Conservation (phyloP, 2,329 filamentous ascomycete genomes). For the Ilyonectria robusta region DNA sequence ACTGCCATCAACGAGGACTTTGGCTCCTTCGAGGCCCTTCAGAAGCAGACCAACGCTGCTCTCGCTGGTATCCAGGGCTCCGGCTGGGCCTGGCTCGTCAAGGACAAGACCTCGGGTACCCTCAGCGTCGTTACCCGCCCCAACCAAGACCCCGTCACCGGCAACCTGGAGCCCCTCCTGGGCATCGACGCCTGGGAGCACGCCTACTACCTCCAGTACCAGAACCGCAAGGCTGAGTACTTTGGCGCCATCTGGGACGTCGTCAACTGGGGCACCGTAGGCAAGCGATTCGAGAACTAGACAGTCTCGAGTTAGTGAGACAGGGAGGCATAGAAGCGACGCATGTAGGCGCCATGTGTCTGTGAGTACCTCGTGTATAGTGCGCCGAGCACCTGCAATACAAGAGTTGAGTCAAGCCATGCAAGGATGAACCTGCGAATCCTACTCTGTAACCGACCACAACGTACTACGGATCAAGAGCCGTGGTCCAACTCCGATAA, state of each 20-base stretch:
- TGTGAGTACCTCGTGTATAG: conserved; percentile 41
- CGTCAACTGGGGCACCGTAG: conserved; percentile 93
- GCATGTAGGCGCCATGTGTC: conserved; percentile 21
- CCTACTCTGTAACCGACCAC: background rate
- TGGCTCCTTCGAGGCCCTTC: conserved; percentile 75
- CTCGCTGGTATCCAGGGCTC: conserved; percentile 86
- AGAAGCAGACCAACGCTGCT: conserved; percentile 76
- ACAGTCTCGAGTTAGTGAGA: background rate
- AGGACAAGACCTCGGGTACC: conserved; percentile 74
- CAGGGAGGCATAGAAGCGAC: conserved; percentile 6
- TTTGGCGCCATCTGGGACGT: conserved; percentile 95
- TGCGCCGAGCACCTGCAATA: conserved; percentile 30
- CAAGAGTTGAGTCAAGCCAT: conserved; percentile 32
- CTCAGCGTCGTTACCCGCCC: conserved; percentile 78
- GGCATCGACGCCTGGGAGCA: conserved; percentile 98
- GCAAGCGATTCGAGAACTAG: conserved; percentile 77
- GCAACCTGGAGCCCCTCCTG: conserved; percentile 84
- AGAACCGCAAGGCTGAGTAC: conserved; percentile 98
- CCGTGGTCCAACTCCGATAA: background rate
- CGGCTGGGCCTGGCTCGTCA: conserved; percentile 92
- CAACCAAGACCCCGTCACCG: conserved; percentile 92
- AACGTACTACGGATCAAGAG: background rate
- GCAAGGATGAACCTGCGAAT: conserved; percentile 20
- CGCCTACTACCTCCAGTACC: conserved; percentile 95
- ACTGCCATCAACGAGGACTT: conserved; percentile 76